These are phyloP conservation scores for Cutaneotrichosporon daszewskae DNA, from an alignment of 1,284 basidiomycete species.

Conservation along the genomic window DNA sequence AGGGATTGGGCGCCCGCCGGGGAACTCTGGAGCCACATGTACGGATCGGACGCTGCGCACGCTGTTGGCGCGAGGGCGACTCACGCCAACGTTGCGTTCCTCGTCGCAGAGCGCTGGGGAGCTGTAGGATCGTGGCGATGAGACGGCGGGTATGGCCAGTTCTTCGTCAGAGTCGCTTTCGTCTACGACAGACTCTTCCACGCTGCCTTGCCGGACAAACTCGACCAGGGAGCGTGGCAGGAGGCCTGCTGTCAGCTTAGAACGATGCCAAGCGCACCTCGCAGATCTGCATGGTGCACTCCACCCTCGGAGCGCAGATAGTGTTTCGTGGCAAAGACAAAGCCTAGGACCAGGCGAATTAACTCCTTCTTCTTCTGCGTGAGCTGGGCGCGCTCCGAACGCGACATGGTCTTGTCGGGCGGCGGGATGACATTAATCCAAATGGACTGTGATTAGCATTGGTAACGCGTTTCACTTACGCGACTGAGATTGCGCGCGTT, in stretches of 20 bases:
- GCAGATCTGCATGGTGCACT: slow-evolving; percentile 39
- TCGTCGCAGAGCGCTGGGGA: slow-evolving; percentile 2
- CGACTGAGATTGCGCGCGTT: slow-evolving; percentile 60
- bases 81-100: slow-evolving; percentile 11
- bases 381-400: slow-evolving; percentile 51
- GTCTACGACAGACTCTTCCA: not conserved
- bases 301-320: slow-evolving; percentile 43
- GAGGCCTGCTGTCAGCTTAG: slow-evolving; percentile 18
- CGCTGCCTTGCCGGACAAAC: slow-evolving; percentile 11
- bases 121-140: slow-evolving; percentile 10
- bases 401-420: slow-evolving; percentile 7
- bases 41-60: too few relatives aligned
- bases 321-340: slow-evolving; percentile 39
- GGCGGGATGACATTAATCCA: slow-evolving; percentile 74
- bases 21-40: too few relatives aligned
- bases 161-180: not conserved
- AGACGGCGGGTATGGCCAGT: too few relatives aligned
- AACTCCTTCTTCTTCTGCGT: slow-evolving; percentile 64
- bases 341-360: slow-evolving; percentile 59
- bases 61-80: not conserved
- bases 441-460: slow-evolving; percentile 48
- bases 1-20: slow-evolving; percentile 1
- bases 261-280: slow-evolving; percentile 20
- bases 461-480: slow-evolving; percentile 13
- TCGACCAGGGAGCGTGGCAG: slow-evolving; percentile 30